These are phyloP conservation scores for Coccomyxa sp. DNA, from an alignment of 139 green algal genomes.

Conservation along the genomic window DNA sequence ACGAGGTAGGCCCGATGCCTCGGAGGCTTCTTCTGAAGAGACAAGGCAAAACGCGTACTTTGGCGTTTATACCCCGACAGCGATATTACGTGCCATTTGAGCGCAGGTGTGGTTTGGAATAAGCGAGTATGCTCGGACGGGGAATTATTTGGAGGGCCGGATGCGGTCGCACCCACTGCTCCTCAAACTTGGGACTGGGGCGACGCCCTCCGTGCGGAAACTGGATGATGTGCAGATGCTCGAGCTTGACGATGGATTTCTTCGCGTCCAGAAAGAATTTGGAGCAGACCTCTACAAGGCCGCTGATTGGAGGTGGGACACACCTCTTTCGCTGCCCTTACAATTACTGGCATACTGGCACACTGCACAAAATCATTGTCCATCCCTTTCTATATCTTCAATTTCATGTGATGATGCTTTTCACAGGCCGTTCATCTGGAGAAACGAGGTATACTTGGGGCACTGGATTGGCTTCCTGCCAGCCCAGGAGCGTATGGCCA, in stretches of 20 bases:
- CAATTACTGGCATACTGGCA: not conserved
- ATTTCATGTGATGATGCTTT: not conserved
- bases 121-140: not conserved
- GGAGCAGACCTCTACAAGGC: constrained; percentile 2
- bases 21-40: not conserved
- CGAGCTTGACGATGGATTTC: not conserved
- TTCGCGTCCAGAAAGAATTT: not conserved
- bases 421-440: not conserved
- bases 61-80: not conserved
- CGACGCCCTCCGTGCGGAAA: not conserved
- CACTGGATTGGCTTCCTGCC: constrained; percentile 3
- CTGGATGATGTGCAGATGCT: not conserved
- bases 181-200: not conserved
- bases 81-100: not conserved
- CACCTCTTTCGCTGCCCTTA: not conserved
- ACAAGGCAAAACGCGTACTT: not conserved
- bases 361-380: no score
- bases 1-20: not conserved
- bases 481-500: constrained; percentile 1
- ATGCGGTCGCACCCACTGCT: constrained; percentile 1
- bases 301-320: not conserved
- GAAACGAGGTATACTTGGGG: not conserved
- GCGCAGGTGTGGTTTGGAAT: not conserved
- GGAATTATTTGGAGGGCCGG: not conserved
- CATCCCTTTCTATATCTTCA: not conserved